Evolutionary conservation across 2,329 filamentous ascomycete species (phyloP), one percentile per base, ranked within the genome.

Genomic region (Orbilia oligospora): DNA sequence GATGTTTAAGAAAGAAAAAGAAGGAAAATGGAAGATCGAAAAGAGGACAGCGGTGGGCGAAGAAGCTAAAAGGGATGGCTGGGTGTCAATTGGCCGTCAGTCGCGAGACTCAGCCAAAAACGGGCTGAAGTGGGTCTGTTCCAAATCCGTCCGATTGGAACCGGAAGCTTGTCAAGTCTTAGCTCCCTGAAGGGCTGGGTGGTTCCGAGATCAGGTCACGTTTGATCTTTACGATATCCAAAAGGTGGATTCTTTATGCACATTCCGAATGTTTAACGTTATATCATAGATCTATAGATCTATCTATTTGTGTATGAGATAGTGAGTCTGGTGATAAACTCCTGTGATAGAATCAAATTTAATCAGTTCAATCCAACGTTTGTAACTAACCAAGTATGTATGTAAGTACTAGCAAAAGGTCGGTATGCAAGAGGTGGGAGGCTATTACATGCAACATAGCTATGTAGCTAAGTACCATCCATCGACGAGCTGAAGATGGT

Each of bases 51-150:
- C 61, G 36, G 36, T 61, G 56, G 36, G 56, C 36, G 56, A 61
- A 61, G 56, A 44, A 61, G 56, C 56, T 61, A 61, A 61, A 61
- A 61, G 56, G 36, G 56, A 61, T 61, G 56, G 56, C 56, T 61
- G 56, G 56, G 56, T 61, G 56, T 61, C 56, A 61, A 61, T 61
- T 61, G 56, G 56, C 56, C 36, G 56, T 44, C 55, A 61, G 56
- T 61, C 56, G 56, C 56, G 56, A 61, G 56, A 61, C 56, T 44
- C 56, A 44, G 22, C 56, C 56, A 61, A 33, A 44, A 61, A 44
- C 33, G 55, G 55, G 55, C 55, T 61, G 33, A 44, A 41, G 55
- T 61, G 55, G 55, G 33, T 61, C 55, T 9, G 55, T 22, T 41
- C 55, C 55, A 18, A 61, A 61, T 41, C 55, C 55, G 36, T 61